Base-by-base conservation (phyloP, 495 filamentous ascomycete genomes). In the Cercophora scortea region DNA sequence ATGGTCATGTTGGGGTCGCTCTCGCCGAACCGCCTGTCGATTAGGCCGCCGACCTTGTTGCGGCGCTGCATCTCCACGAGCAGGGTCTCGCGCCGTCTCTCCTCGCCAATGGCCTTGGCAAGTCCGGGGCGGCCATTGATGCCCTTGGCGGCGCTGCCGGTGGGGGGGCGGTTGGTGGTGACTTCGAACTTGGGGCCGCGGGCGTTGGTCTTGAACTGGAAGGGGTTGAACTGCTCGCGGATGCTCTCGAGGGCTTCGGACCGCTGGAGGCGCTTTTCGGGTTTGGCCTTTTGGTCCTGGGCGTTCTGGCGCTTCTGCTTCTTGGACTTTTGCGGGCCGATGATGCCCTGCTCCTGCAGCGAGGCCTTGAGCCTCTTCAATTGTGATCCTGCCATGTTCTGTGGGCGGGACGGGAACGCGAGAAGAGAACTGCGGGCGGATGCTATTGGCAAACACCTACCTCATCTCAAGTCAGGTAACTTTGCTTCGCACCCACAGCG, bases 151-250 rank as follows among this genome's bases (percentile, higher is more conserved):
- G 70, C 68, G 44, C 73, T 77, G 45, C 65, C 73, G 32, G 65
- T 68, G 57, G 75, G 72, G 7, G 79, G 73, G 15, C 70, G 73
- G 52, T 78, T 86, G 13, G 79, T 89, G 3, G 81, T 79, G 38
- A 83, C 76, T 39, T 89, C 83, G 57, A 92, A 91, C 61, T 95
- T 96, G 57, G 75, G 78, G 2, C 81, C 81, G 32, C 80, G 73
- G 0, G 79, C 71, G 19, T 82, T 78, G 10, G 79, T 78, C 68
- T 93, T 90, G 65, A 94, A 79, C 66, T 98, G 93, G 67, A 97
- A 98, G 3, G 93, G 93, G 69, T 96, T 97, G 81, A 96, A 96
- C 57, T 89, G 81, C 53, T 96, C 90, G 56, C 93, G 86, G 63
- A 97, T 96, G 46, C 79, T 79, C 60, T 87, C 79, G 48, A 98